These are phyloP conservation scores for Emergomyces africanus DNA, from an alignment of 2,329 filamentous ascomycete genomes.

Conservation along the genomic window DNA sequence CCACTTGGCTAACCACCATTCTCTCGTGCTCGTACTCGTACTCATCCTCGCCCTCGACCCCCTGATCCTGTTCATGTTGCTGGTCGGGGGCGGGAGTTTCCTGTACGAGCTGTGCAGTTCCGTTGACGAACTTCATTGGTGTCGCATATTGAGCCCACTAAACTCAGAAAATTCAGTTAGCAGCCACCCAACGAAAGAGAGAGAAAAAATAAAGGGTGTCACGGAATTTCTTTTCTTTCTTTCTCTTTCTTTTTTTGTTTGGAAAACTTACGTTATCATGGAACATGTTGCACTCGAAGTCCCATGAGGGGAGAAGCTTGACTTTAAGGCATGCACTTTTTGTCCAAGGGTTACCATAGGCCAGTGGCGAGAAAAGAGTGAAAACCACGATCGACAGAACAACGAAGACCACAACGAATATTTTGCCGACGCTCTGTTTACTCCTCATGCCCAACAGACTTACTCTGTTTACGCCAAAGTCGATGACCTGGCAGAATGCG, in stretches of 20 bases:
- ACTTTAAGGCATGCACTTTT: slow-evolving; percentile 72
- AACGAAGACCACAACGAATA: slow-evolving; percentile 62
- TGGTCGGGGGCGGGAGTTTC: slow-evolving; percentile 9
- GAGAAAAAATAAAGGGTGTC: background rate
- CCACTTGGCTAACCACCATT: slow-evolving; percentile 11
- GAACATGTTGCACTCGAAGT: slow-evolving; percentile 98
- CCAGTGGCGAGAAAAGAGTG: slow-evolving; percentile 71
- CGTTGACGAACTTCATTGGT: slow-evolving; percentile 9
- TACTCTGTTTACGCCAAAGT: slow-evolving; percentile 68
- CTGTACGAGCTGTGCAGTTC: slow-evolving; percentile 7
- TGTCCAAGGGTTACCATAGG: slow-evolving; percentile 92
- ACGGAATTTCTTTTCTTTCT: slow-evolving; percentile 14
- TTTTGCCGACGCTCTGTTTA: slow-evolving; percentile 59
- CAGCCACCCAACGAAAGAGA: background rate
- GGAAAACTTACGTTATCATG: slow-evolving; percentile 61
- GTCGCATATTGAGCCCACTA: slow-evolving; percentile 31
- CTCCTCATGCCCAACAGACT: slow-evolving; percentile 53
- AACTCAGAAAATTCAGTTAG: slow-evolving; percentile 3
- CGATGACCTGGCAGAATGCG: slow-evolving; percentile 75
- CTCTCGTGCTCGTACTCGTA: slow-evolving; percentile 6
- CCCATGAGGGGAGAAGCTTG: slow-evolving; percentile 82
- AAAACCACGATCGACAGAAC: slow-evolving; percentile 64
- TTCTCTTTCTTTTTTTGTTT: no score
- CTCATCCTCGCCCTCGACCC: no score
- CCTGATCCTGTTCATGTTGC: slow-evolving; percentile 10